A percentile compares a stretch with the other conserved stretches of the same genome.
These are phyloP conservation scores for Neolentinus lepideus DNA, from an alignment of 1,284 basidiomycete species.

Conservation along the genomic window DNA sequence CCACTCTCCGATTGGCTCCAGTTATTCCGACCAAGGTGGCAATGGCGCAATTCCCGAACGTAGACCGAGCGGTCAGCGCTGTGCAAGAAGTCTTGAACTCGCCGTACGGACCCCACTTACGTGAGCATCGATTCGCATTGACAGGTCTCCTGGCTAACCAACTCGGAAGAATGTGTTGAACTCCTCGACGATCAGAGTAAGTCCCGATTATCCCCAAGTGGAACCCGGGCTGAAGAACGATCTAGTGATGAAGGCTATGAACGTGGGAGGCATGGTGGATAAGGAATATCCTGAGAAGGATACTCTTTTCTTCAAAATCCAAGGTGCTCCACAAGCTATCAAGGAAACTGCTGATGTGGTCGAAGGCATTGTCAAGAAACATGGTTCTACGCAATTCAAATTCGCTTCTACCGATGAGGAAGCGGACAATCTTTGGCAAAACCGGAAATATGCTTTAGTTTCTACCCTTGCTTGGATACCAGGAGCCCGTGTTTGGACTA, in stretches of 20 bases:
- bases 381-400: slow-evolving; percentile 66
- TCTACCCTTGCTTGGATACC: slow-evolving; percentile 59
- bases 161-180: slow-evolving; percentile 24
- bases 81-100: slow-evolving; percentile 71
- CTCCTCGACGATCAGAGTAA: slow-evolving; percentile 1
- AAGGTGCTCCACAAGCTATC: slow-evolving; percentile 61
- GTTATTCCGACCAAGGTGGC: slow-evolving; percentile 70
- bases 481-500: slow-evolving; percentile 67
- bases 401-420: slow-evolving; percentile 64
- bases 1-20: slow-evolving; percentile 78
- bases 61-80: slow-evolving; percentile 63
- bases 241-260: slow-evolving; percentile 62
- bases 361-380: slow-evolving; percentile 46
- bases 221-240: not conserved
- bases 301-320: slow-evolving; percentile 85
- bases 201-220: not conserved
- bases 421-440: slow-evolving; percentile 76
- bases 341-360: slow-evolving; percentile 58
- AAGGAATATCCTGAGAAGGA: slow-evolving; percentile 66
- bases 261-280: slow-evolving; percentile 49
- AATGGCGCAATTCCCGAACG: slow-evolving; percentile 61
- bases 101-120: slow-evolving; percentile 50
- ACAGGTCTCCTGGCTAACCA: not conserved
- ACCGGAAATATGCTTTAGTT: slow-evolving; percentile 81
- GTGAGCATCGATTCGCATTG: slow-evolving; percentile 29